Percentiles rank a stretch among this genome's conserved stretches.
phyloP scores from a whole-genome alignment of 352 stramenopile genomes.

The Globisporangium okanoganense region DNA sequence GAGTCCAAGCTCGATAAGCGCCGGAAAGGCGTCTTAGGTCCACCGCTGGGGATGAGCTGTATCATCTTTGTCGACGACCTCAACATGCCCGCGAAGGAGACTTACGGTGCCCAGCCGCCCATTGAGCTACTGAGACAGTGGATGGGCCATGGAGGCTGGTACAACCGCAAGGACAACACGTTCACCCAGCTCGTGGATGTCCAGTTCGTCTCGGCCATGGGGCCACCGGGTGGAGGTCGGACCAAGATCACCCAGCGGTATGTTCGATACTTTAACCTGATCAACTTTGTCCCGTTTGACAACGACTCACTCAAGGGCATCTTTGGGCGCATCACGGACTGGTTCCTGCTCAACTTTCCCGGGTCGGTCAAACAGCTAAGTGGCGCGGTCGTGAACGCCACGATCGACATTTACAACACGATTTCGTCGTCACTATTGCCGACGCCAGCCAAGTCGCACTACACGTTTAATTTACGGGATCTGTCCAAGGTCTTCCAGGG shows the following conservation, averaged over 20 bases:
- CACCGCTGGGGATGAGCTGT: slow-evolving; percentile 86
- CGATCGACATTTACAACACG: slow-evolving; percentile 91
- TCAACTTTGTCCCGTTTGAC: slow-evolving; percentile 93
- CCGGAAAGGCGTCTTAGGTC: slow-evolving; percentile 90
- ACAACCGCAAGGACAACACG: slow-evolving; percentile 92
- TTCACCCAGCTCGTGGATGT: slow-evolving; percentile 92
- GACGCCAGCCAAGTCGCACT: slow-evolving; percentile 92
- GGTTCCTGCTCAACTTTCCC: slow-evolving; percentile 84
- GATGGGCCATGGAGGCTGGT: slow-evolving; percentile 94
- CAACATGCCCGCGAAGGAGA: slow-evolving; percentile 94
- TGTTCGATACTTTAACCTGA: slow-evolving; percentile 91
- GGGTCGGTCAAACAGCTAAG: slow-evolving; percentile 79
- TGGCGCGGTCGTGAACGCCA: slow-evolving; percentile 68
- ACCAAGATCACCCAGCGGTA: slow-evolving; percentile 92
- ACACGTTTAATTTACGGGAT: slow-evolving; percentile 94
- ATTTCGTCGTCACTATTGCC: slow-evolving; percentile 88
- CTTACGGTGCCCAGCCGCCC: slow-evolving; percentile 91
- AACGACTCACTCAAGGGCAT: slow-evolving; percentile 83
- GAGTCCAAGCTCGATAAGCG: slow-evolving; percentile 94
- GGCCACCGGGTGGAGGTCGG: slow-evolving; percentile 86
- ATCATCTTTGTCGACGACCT: slow-evolving; percentile 94
- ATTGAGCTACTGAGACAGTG: slow-evolving; percentile 92
- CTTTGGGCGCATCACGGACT: slow-evolving; percentile 89
- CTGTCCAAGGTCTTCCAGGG: slow-evolving; percentile 93
- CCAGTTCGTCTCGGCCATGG: slow-evolving; percentile 93